Evolutionary conservation across 768 basidiomycete species (phyloP).

Genomic region (Boletus rufocinnamomeus): DNA sequence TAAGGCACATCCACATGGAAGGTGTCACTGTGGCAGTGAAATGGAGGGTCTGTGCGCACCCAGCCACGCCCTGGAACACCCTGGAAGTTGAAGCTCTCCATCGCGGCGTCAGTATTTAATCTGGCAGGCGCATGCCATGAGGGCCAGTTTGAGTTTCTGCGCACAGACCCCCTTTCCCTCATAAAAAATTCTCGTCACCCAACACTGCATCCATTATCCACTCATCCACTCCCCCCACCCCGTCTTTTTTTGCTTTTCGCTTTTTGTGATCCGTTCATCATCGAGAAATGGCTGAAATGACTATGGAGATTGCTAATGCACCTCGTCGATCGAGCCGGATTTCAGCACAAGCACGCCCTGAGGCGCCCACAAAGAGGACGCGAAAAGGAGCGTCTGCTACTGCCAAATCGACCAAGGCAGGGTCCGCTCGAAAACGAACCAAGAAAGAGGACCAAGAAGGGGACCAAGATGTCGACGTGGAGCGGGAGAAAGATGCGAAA

Average conservation of each 20-base stretch:
- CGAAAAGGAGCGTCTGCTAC: constrained; percentile 23
- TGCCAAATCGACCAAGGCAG: constrained; percentile 33
- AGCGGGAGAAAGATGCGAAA: constrained; percentile 24
- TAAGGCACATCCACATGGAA: neutral
- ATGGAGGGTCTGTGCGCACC: constrained; percentile 1
- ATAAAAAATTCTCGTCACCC: constrained; percentile 14
- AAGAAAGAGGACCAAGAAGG: constrained; percentile 24
- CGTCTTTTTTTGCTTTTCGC: neutral
- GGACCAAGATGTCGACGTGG: constrained; percentile 17
- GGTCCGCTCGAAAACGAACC: constrained; percentile 39
- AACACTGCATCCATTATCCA: constrained; percentile 2
- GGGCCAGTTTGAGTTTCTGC: constrained; percentile 21
- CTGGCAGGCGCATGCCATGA: constrained; percentile 22
- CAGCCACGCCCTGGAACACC: neutral
- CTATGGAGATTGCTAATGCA: constrained; percentile 24
- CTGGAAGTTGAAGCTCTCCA: constrained; percentile 6
- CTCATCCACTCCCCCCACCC: constrained; percentile 1
- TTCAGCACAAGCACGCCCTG: constrained; percentile 48
- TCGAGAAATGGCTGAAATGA: constrained; percentile 14
- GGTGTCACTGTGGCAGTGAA: neutral
- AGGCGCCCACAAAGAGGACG: constrained; percentile 16
- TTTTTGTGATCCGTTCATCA: neutral
- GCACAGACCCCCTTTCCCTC: constrained; percentile 24
- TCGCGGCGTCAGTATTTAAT: constrained; percentile 23
- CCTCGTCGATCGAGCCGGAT: constrained; percentile 61